phyloP scores from a whole-genome alignment of 768 basidiomycete genomes.

The Suillus clintonianus region DNA sequence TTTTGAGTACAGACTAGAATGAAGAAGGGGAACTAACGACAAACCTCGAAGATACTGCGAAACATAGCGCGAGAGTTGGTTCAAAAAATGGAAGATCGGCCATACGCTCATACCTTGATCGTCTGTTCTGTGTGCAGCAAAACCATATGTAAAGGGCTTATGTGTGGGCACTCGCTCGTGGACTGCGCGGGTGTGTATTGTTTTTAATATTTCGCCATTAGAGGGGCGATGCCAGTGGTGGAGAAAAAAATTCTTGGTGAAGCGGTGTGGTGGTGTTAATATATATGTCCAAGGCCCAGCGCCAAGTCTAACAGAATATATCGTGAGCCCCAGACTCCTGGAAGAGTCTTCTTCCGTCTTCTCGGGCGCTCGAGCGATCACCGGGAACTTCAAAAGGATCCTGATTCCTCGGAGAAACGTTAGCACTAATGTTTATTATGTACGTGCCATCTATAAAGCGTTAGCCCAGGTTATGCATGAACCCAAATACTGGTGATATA shows the following conservation, averaged over 20 bases:
- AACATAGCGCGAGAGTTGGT: not conserved
- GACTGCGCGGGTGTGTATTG: not conserved
- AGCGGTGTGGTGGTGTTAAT: not conserved
- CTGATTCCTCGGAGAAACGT: too few relatives aligned
- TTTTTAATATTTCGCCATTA: not conserved
- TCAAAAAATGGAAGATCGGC: not conserved
- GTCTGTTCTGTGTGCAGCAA: constrained; percentile 10
- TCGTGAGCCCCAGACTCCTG: not conserved
- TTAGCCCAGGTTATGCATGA: too few relatives aligned
- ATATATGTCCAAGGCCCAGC: not conserved
- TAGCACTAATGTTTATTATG: too few relatives aligned
- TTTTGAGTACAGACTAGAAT: not conserved
- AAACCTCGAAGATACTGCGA: constrained; percentile 12
- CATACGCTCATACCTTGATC: constrained; percentile 3
- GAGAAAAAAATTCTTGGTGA: not conserved
- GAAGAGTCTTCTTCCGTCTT: not conserved
- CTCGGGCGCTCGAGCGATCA: too few relatives aligned
- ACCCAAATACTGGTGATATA: too few relatives aligned
- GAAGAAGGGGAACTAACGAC: not conserved
- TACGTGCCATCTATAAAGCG: too few relatives aligned
- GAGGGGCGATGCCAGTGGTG: not conserved
- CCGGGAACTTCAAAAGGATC: too few relatives aligned
- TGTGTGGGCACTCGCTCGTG: not conserved
- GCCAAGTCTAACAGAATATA: not conserved
- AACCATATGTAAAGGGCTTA: not conserved